These are phyloP conservation scores for Heritiera fomes DNA, from an alignment of 345 rosid genomes.

Conservation along the genomic window DNA sequence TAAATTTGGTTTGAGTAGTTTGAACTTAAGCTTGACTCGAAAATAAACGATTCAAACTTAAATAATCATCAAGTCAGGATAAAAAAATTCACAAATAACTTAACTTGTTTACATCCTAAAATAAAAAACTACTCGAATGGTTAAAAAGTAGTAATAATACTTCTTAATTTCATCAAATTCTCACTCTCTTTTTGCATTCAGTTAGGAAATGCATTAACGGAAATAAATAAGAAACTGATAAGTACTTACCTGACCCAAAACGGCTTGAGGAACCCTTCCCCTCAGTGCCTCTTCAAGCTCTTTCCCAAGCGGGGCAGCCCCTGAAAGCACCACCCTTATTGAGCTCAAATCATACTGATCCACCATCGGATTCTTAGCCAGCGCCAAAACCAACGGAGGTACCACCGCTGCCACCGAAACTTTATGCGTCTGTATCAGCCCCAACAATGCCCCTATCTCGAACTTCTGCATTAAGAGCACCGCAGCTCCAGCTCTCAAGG, in stretches of 20 bases:
- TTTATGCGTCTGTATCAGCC: conserved; percentile 64
- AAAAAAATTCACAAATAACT: too few relatives aligned
- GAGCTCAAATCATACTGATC: conserved; percentile 67
- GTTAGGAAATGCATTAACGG: not conserved
- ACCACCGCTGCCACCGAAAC: conserved; percentile 83
- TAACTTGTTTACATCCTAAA: too few relatives aligned
- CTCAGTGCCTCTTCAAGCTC: conserved; percentile 82
- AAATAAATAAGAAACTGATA: not conserved
- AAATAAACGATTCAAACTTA: too few relatives aligned
- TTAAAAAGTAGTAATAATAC: too few relatives aligned
- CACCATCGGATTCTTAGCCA: conserved; percentile 75
- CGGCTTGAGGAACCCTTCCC: conserved; percentile 68
- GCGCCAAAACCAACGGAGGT: conserved; percentile 82
- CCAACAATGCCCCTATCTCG: conserved; percentile 69
- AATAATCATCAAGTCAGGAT: too few relatives aligned
- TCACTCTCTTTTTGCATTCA: conserved; percentile 15
- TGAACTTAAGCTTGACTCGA: too few relatives aligned
- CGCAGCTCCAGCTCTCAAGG: conserved; percentile 60
- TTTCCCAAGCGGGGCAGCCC: conserved; percentile 94
- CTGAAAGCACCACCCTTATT: conserved; percentile 74
- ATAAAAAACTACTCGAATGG: too few relatives aligned
- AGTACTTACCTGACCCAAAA: conserved; percentile 73
- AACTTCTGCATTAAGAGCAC: conserved; percentile 88
- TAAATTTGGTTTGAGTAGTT: too few relatives aligned
- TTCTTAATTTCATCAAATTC: not conserved